Evolutionary conservation across 306 rosid species (phyloP).

Genomic region (Lagenaria siceraria): DNA sequence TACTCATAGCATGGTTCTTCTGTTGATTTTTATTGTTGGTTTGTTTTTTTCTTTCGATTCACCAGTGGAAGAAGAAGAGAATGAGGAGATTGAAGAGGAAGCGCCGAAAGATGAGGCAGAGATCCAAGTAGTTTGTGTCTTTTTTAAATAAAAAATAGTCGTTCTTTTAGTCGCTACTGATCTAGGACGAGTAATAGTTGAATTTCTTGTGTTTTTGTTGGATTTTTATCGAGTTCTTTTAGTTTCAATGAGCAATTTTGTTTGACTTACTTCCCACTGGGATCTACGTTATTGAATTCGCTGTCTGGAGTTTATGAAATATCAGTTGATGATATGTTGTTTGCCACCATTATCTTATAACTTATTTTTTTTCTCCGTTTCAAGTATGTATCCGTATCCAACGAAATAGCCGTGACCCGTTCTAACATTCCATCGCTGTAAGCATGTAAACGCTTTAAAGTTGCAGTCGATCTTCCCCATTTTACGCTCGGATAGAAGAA

Average conservation of each 20-base stretch:
- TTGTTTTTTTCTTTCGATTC: not conserved
- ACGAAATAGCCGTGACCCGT: not conserved
- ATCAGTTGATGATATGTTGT: not conserved
- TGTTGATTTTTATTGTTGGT: not conserved
- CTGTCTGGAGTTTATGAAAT: not conserved
- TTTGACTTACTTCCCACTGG: not conserved
- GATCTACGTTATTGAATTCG: not conserved
- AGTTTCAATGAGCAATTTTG: not conserved
- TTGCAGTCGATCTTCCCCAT: not conserved
- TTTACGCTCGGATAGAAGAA: not conserved
- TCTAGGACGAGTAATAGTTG: not conserved
- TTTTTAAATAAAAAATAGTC: not conserved
- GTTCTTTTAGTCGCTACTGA: not conserved
- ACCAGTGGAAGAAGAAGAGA: constrained; percentile 12
- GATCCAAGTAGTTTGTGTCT: constrained; percentile 5
- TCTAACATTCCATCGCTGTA: not conserved
- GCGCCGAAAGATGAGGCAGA: constrained; percentile 15
- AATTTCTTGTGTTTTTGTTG: not conserved
- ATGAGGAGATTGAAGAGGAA: constrained; percentile 13
- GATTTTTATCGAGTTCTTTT: not conserved
- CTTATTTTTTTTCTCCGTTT: too few relatives aligned
- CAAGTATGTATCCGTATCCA: too few relatives aligned
- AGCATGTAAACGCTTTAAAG: not conserved
- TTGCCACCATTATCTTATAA: not conserved
- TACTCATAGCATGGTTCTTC: not conserved